These are phyloP conservation scores for Mortierella polycephala DNA, from an alignment of 371 early-diverging fungal species.

Conservation along the genomic window DNA sequence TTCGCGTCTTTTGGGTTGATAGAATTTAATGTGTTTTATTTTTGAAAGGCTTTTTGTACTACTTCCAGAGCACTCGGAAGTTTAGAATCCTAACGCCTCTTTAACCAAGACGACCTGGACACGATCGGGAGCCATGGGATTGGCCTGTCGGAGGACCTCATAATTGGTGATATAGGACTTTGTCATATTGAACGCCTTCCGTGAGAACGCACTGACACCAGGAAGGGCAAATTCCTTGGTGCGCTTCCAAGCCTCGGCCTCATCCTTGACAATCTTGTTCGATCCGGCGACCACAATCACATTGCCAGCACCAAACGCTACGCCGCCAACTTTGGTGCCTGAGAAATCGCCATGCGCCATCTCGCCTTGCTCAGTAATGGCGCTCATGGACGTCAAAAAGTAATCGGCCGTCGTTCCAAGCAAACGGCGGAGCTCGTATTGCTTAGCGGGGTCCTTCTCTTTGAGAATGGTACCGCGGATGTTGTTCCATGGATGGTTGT, in stretches of 20 bases:
- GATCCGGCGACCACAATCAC: slow-evolving; percentile 52
- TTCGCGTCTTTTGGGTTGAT: neutral
- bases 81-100: slow-evolving; percentile 47
- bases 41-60: too few species aligned
- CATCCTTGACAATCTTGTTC: slow-evolving; percentile 55
- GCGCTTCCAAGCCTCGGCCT: slow-evolving; percentile 37
- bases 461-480: slow-evolving; percentile 30
- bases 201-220: slow-evolving; percentile 35
- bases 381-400: slow-evolving; percentile 33
- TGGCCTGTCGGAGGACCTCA: slow-evolving; percentile 29
- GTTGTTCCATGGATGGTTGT: slow-evolving; percentile 29
- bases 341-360: slow-evolving; percentile 36
- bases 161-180: slow-evolving; percentile 30
- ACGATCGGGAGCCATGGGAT: slow-evolving; percentile 20
- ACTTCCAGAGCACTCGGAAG: neutral
- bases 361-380: slow-evolving; percentile 40
- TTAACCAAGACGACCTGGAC: slow-evolving; percentile 42
- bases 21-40: neutral
- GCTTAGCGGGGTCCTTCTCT: slow-evolving; percentile 38
- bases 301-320: slow-evolving; percentile 25
- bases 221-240: slow-evolving; percentile 29
- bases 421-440: slow-evolving; percentile 24
- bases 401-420: slow-evolving; percentile 34
- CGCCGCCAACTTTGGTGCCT: slow-evolving; percentile 40
- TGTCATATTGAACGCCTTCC: slow-evolving; percentile 37